Evolutionary conservation across 768 basidiomycete species (phyloP).

Genomic region (Saitozyma podzolica): DNA sequence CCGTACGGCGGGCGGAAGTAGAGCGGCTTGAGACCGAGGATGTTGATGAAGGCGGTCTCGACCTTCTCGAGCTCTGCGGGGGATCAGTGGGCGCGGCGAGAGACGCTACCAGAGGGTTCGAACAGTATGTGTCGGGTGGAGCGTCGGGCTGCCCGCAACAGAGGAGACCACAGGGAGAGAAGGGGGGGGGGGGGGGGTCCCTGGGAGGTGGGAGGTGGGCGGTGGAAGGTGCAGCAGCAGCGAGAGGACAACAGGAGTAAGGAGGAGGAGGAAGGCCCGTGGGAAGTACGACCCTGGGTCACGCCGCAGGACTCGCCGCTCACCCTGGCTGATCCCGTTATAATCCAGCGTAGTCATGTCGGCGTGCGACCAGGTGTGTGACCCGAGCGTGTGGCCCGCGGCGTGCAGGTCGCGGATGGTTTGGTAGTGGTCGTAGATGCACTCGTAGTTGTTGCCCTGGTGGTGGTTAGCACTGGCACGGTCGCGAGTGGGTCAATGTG

Average conservation of each 20-base stretch:
- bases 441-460: slow-evolving; percentile 50
- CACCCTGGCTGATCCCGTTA: slow-evolving; percentile 34
- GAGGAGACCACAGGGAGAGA: not conserved
- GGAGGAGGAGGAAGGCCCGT: too few species aligned
- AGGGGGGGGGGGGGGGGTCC: not conserved
- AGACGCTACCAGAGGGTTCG: not conserved
- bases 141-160: slow-evolving; percentile 6
- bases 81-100: not conserved
- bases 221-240: too few species aligned
- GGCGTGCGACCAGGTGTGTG: slow-evolving; percentile 50
- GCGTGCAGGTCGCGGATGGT: slow-evolving; percentile 35
- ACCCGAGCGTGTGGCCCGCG: slow-evolving; percentile 49
- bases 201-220: too few species aligned
- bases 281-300: too few species aligned
- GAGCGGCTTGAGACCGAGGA: slow-evolving; percentile 46
- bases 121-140: not conserved
- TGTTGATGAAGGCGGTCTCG: slow-evolving; percentile 49
- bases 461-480: too few species aligned
- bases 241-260: too few species aligned
- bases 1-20: slow-evolving; percentile 53
- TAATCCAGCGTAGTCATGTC: slow-evolving; percentile 42
- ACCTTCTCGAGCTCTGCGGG: slow-evolving; percentile 38
- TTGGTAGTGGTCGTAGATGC: slow-evolving; percentile 49
- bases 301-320: slow-evolving; percentile 6
- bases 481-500: too few species aligned